Evolutionary conservation across 2,329 filamentous ascomycete species (phyloP).

Genomic region (Alternaria viburni): DNA sequence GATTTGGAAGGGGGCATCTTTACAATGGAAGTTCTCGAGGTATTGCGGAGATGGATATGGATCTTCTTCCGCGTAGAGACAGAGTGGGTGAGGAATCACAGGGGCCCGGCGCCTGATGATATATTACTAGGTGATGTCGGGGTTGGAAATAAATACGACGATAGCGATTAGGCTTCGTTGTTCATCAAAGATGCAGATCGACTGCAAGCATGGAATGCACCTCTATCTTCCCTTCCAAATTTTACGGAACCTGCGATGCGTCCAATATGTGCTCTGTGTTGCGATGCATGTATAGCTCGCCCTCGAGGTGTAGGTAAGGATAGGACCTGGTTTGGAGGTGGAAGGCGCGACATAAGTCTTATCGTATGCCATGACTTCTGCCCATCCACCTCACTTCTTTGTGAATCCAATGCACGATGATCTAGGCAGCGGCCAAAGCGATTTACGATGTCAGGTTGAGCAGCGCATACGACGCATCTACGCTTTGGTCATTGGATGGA

Average conservation of each 20-base stretch:
- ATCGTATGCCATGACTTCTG: background rate
- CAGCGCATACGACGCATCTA: background rate
- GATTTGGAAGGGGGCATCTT: constrained; percentile 92
- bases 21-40: constrained; percentile 83
- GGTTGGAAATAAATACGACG: constrained; percentile 66
- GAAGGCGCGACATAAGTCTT: background rate
- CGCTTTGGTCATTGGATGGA: background rate
- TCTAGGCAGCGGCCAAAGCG: background rate
- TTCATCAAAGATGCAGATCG: background rate
- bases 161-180: constrained; percentile 52
- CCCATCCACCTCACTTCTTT: background rate
- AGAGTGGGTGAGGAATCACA: constrained; percentile 74
- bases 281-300: background rate
- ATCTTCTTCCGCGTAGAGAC: constrained; percentile 95
- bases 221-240: background rate
- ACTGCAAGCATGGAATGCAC: background rate
- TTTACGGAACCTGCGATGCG: background rate
- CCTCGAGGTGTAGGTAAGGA: background rate
- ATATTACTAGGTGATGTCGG: constrained; percentile 73
- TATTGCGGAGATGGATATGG: constrained; percentile 92
- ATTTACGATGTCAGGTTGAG: background rate
- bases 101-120: constrained; percentile 67
- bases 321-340: background rate
- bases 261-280: background rate
- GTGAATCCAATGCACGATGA: background rate